Conservation (phyloP, 2,329 filamentous ascomycete genomes). For the Stachybotrys elegans region DNA sequence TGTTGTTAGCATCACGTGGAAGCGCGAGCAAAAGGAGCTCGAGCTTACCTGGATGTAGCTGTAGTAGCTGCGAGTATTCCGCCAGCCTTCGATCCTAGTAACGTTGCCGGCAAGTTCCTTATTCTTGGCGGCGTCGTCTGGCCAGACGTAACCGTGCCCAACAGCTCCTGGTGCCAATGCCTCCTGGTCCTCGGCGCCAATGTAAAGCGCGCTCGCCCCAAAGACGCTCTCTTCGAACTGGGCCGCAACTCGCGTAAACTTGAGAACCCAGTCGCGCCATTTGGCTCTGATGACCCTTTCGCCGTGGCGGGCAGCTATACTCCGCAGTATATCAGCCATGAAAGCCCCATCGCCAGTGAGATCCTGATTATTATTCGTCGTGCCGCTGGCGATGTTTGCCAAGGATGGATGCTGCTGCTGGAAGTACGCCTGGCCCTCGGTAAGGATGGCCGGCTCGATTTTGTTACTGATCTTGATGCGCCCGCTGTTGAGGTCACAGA, state of each 20-base stretch:
- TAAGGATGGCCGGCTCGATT: conserved; percentile 74
- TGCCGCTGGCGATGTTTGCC: conserved; percentile 41
- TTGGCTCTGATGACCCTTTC: conserved; percentile 87
- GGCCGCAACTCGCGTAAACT: conserved; percentile 87
- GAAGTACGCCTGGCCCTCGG: conserved; percentile 83
- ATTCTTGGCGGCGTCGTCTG: conserved; percentile 72
- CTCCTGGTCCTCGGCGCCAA: conserved; percentile 70
- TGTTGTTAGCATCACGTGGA: too few species aligned
- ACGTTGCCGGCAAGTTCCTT: conserved; percentile 89
- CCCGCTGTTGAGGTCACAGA: conserved; percentile 88
- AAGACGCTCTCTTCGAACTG: conserved; percentile 96
- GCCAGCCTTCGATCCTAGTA: conserved; percentile 92
- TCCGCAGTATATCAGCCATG: conserved; percentile 78
- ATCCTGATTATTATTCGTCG: conserved; percentile 47
- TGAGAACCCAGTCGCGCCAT: conserved; percentile 91
- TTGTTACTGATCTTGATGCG: conserved; percentile 90
- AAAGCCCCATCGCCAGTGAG: conserved; percentile 83
- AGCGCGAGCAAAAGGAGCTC: neutral
- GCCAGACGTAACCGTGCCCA: conserved; percentile 94
- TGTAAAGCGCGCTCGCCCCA: conserved; percentile 83
- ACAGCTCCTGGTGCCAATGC: conserved; percentile 52
- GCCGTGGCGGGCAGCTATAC: conserved; percentile 80
- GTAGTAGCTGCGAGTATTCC: conserved; percentile 92
- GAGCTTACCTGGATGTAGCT: conserved; percentile 75
- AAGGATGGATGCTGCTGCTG: conserved; percentile 68